Conservation (phyloP, 352 stramenopile species). For the Globisporangium radiosum region DNA sequence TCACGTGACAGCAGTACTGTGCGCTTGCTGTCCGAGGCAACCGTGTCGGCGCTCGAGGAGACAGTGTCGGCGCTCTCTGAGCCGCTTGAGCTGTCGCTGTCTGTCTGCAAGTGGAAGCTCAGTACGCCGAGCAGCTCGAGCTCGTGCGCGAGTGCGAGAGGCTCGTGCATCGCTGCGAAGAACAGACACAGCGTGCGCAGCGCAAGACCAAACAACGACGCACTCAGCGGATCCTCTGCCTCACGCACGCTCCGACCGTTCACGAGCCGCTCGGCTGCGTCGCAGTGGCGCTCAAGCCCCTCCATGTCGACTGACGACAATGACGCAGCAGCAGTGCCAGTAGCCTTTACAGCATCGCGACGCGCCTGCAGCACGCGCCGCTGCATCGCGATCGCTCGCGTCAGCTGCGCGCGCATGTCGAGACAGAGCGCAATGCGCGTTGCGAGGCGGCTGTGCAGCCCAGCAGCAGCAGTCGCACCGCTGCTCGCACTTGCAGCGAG, state of each 20-base stretch:
- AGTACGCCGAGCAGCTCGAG: conserved; percentile 44
- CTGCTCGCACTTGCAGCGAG: not conserved
- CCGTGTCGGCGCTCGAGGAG: too few species aligned
- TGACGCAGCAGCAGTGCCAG: not conserved
- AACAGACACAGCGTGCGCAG: conserved; percentile 40
- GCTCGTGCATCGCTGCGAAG: conserved; percentile 43
- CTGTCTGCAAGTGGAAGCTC: conserved; percentile 24
- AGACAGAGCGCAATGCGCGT: conserved; percentile 38
- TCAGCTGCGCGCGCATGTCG: conserved; percentile 34
- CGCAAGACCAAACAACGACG: conserved; percentile 46
- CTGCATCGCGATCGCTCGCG: conserved; percentile 24
- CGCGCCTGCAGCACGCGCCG: conserved; percentile 12
- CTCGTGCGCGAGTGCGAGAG: conserved; percentile 37
- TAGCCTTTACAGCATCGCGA: conserved; percentile 4
- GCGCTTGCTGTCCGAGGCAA: conserved; percentile 1
- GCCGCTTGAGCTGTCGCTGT: not conserved
- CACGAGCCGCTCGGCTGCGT: conserved; percentile 29
- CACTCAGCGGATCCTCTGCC: conserved; percentile 20
- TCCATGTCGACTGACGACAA: conserved; percentile 15
- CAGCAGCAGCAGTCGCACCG: not conserved
- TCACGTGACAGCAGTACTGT: conserved; percentile 29
- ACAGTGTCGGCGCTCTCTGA: too few species aligned
- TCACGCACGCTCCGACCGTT: conserved; percentile 23
- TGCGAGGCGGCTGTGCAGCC: conserved; percentile 14
- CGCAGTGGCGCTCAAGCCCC: conserved; percentile 23